phyloP scores from a whole-genome alignment of 768 basidiomycete genomes.

The Phylloporus scabripes region DNA sequence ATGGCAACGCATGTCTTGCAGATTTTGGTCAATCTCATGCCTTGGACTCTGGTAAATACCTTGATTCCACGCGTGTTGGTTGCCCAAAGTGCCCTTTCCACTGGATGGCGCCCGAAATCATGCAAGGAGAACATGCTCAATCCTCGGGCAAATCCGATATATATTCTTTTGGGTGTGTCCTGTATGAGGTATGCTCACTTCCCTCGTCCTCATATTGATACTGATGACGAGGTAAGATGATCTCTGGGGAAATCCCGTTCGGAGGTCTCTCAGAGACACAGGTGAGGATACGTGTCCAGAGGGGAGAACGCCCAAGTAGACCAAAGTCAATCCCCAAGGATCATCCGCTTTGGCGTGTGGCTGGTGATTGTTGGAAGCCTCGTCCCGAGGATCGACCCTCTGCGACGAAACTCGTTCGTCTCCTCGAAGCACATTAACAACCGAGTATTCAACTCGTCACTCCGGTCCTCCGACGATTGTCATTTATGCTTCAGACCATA shows the following conservation, averaged over 20 bases:
- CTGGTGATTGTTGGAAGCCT: constrained; percentile 8
- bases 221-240: constrained; percentile 9
- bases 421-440: not conserved
- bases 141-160: constrained; percentile 17
- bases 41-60: constrained; percentile 18
- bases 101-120: constrained; percentile 29
- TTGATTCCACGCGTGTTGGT: constrained; percentile 24
- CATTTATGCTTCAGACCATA: too few species aligned
- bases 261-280: not conserved
- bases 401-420: constrained; percentile 3
- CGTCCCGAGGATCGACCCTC: constrained; percentile 11
- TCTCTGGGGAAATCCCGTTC: constrained; percentile 17
- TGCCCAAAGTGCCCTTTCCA: constrained; percentile 2
- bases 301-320: not conserved
- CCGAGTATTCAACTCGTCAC: too few species aligned
- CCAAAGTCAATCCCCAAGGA: constrained; percentile 4
- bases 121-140: constrained; percentile 6
- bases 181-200: too few species aligned
- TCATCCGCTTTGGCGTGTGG: constrained; percentile 14
- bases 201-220: too few species aligned
- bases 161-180: constrained; percentile 26
- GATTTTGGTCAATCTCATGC: constrained; percentile 28
- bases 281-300: not conserved
- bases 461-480: not conserved
- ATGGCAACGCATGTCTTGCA: constrained; percentile 13